Percentiles rank a stretch among this genome's conserved stretches.
Evolutionary conservation across 169 alveolate genomes (phyloP).

Genomic region (Plasmodium berghei): DNA sequence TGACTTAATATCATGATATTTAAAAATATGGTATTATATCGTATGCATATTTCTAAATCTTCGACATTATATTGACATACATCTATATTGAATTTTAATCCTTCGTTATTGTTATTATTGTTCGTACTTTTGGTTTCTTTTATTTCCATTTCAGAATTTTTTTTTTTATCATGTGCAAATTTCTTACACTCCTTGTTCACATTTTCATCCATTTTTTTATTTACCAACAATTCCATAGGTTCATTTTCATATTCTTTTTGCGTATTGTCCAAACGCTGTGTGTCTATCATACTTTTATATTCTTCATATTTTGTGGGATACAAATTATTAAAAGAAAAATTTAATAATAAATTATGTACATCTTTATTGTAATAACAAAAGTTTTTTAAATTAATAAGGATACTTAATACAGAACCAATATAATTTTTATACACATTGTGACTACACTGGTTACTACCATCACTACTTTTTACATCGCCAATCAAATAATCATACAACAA

Average conservation of each 20-base stretch:
- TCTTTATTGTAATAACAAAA: constrained; percentile 68
- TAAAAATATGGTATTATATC: constrained; percentile 69
- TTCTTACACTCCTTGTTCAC: not conserved
- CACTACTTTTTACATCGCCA: not conserved
- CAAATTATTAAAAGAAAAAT: constrained; percentile 57
- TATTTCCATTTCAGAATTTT: not conserved
- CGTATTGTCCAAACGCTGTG: not conserved
- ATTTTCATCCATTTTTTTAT: not conserved
- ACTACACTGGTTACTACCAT: constrained; percentile 41
- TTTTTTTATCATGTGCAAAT: not conserved
- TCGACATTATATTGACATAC: not conserved
- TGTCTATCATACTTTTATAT: constrained; percentile 23
- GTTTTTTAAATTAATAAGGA: constrained; percentile 19
- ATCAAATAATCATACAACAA: constrained; percentile 53
- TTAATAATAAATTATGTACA: constrained; percentile 55
- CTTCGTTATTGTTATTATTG: not conserved
- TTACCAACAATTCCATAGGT: not conserved
- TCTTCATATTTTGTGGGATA: constrained; percentile 51
- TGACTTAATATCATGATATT: constrained; percentile 42
- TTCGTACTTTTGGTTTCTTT: not conserved
- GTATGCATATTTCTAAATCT: constrained; percentile 46
- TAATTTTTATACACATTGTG: constrained; percentile 56
- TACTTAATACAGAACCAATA: constrained; percentile 23
- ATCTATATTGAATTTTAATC: not conserved
- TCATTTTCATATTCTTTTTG: not conserved